Percentiles rank a stretch among this genome's conserved stretches.
Conservation (phyloP, 169 alveolate genomes). For the Fabrea salina region DNA sequence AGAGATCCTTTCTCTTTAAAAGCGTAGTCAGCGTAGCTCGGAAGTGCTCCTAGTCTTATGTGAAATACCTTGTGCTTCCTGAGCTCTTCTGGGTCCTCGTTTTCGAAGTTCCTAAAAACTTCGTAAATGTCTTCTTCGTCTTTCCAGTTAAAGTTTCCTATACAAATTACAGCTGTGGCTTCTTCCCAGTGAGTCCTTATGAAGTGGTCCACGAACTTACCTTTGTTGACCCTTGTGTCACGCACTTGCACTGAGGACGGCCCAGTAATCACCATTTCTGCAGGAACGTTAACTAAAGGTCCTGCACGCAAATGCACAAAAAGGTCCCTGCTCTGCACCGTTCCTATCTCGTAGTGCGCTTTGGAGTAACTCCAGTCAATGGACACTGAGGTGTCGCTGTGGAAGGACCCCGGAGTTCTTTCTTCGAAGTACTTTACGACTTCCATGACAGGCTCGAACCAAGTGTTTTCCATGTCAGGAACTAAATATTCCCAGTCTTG, state of each 20-base stretch:
- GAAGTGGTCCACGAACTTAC: background rate
- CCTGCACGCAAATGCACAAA: background rate
- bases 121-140: no score
- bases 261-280: background rate
- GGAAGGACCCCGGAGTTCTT: background rate
- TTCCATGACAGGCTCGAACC: background rate
- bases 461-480: background rate
- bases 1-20: no score
- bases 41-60: no score
- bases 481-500: background rate
- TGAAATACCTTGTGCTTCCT: background rate
- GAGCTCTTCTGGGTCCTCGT: background rate
- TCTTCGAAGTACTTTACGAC: background rate
- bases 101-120: background rate
- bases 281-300: background rate
- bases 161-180: background rate
- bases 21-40: no score
- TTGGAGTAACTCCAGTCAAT: background rate
- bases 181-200: background rate
- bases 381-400: background rate
- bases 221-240: background rate
- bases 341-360: background rate
- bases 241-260: background rate
- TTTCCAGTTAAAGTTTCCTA: background rate
- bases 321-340: background rate